Evolutionary conservation across 2,329 filamentous ascomycete genomes (phyloP).

Genomic region (Ceratocystis cacaofunesta): DNA sequence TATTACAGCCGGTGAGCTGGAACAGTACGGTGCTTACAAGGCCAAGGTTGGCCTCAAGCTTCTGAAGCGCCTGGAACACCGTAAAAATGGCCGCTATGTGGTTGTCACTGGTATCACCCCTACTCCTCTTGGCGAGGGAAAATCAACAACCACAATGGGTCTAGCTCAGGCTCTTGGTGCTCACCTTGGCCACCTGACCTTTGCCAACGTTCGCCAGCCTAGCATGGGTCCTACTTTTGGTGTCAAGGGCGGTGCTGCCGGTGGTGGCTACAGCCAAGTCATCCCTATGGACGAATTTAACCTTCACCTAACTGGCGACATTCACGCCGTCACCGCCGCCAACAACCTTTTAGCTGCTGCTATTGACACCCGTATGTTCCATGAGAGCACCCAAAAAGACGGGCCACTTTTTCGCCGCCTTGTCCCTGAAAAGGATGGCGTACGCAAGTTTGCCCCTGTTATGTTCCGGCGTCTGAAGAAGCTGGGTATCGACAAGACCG

Average conservation of each 20-base stretch:
- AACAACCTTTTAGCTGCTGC: constrained; percentile 95
- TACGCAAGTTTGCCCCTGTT: constrained; percentile 70
- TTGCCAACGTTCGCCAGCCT: constrained; percentile 93
- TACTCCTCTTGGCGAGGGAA: constrained; percentile 90
- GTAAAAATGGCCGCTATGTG: constrained; percentile 77
- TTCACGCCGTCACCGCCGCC: constrained; percentile 90
- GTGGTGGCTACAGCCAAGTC: constrained; percentile 95
- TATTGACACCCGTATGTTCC: constrained; percentile 96
- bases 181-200: constrained; percentile 73
- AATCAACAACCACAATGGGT: constrained; percentile 95
- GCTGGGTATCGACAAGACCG: constrained; percentile 87
- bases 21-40: constrained; percentile 90
- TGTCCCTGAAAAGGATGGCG: constrained; percentile 79
- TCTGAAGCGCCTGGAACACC: constrained; percentile 71
- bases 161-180: constrained; percentile 83
- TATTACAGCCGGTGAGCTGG: constrained; percentile 74
- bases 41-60: constrained; percentile 81
- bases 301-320: constrained; percentile 90
- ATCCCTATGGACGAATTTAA: constrained; percentile 99
- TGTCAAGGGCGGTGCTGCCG: constrained; percentile 95
- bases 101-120: constrained; percentile 93
- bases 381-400: constrained; percentile 90
- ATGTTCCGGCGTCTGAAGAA: constrained; percentile 93
- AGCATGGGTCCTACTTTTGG: constrained; percentile 96
- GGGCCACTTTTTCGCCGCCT: constrained; percentile 73